Percentiles rank a stretch among this genome's conserved stretches.
These are phyloP conservation scores for Leccinum subatratum DNA, from an alignment of 1,284 basidiomycete species.

Conservation along the genomic window DNA sequence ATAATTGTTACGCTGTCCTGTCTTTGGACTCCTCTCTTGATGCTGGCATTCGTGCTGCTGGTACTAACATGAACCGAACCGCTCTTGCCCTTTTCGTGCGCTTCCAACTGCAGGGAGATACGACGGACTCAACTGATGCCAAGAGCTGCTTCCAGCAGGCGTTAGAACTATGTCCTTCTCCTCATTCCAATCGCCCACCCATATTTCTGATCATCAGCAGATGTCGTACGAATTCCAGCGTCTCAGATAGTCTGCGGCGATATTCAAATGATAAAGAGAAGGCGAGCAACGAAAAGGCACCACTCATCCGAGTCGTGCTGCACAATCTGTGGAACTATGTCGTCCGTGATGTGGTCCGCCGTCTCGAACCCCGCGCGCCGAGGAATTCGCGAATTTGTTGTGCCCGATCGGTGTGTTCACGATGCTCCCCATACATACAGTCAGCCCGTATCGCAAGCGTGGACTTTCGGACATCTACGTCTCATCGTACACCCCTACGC, in stretches of 20 bases:
- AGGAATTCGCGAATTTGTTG: constrained; percentile 37
- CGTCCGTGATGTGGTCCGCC: constrained; percentile 25
- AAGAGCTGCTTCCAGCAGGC: constrained; percentile 13
- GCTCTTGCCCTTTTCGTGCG: no score
- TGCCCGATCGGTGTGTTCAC: constrained; percentile 36
- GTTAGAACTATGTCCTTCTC: constrained; percentile 9
- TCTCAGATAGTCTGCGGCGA: neutral
- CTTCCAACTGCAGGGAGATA: no score
- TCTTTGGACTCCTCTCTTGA: no score
- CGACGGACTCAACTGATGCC: constrained; percentile 13
- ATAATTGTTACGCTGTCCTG: no score
- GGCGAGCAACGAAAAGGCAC: constrained; percentile 1
- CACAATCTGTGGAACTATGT: constrained; percentile 30
- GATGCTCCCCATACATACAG: constrained; percentile 38
- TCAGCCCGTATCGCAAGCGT: constrained; percentile 20
- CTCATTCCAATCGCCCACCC: constrained; percentile 5
- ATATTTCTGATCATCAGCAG: constrained; percentile 7
- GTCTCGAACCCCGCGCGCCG: constrained; percentile 18
- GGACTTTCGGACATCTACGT: constrained; percentile 31
- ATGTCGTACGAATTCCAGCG: constrained; percentile 14
- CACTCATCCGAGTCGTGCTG: constrained; percentile 17
- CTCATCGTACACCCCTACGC: constrained; percentile 36
- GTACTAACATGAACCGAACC: no score
- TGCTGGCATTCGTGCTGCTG: no score
- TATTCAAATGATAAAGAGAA: neutral